phyloP scores from a whole-genome alignment of 1,284 basidiomycete genomes.

The Puccinia horiana region DNA sequence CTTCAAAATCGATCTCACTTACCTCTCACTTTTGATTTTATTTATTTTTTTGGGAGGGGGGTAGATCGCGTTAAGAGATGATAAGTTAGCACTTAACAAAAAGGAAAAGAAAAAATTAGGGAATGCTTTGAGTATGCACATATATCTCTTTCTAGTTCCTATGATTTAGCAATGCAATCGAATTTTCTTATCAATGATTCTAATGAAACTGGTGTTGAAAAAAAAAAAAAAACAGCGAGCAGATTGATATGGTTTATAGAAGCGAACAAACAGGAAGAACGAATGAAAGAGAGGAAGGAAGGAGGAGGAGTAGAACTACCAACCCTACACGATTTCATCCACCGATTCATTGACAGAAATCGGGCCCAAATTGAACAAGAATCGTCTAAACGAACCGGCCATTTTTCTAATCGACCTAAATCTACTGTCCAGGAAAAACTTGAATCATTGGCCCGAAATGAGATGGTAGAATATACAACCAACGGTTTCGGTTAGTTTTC shows the following conservation, averaged over 20 bases:
- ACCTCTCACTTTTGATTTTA: not conserved
- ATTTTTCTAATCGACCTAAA: slow-evolving; percentile 25
- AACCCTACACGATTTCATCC: slow-evolving; percentile 14
- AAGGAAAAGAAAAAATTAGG: slow-evolving; percentile 40
- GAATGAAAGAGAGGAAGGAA: not conserved
- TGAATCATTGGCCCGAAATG: not conserved
- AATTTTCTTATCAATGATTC: slow-evolving; percentile 4
- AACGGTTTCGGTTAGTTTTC: slow-evolving; percentile 33
- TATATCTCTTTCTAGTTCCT: not conserved
- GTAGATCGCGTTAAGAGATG: slow-evolving; percentile 39
- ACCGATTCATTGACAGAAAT: slow-evolving; percentile 19
- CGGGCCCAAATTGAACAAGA: not conserved
- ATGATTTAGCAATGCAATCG: too few species aligned
- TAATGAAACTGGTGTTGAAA: too few species aligned
- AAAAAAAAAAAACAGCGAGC: slow-evolving; percentile 30
- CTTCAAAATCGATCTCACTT: not conserved
- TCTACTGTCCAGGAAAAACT: not conserved
- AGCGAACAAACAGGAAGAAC: not conserved
- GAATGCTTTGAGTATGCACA: not conserved
- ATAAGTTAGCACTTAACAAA: slow-evolving; percentile 28
- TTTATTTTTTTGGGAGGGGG: too few species aligned
- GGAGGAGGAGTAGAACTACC: not conserved
- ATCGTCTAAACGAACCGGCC: not conserved
- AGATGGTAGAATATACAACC: not conserved
- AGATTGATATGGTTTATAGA: slow-evolving; percentile 26